Conservation (phyloP, 1,139 yeast genomes). For the Barnettozyma hawaiiensis region DNA sequence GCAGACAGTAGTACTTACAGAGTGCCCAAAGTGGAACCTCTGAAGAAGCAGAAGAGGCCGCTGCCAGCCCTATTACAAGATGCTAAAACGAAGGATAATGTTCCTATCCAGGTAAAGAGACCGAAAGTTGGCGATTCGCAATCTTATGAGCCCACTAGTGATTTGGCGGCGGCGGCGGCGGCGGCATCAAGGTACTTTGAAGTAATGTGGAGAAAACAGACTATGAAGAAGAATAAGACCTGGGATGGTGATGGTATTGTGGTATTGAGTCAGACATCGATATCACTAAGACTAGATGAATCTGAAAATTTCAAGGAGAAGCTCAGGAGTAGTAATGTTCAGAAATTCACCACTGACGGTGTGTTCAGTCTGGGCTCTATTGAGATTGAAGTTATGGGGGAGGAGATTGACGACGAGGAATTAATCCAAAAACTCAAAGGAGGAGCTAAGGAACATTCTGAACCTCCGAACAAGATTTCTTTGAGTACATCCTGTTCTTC, state of each 20-base stretch:
- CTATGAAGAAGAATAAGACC: constrained; percentile 76
- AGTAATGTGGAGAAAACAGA: constrained; percentile 46
- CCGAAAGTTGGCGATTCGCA: not conserved
- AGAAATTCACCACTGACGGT: constrained; percentile 34
- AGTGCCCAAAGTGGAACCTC: not conserved
- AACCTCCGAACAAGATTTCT: not conserved
- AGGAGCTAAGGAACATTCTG: constrained; percentile 3
- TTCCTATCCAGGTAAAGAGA: not conserved
- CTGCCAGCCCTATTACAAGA: constrained; percentile 2
- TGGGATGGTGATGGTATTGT: constrained; percentile 93
- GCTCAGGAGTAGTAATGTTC: constrained; percentile 16
- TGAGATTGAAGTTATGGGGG: constrained; percentile 52
- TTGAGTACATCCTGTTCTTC: not conserved
- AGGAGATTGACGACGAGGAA: constrained; percentile 29
- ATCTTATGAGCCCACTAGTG: too few relatives aligned
- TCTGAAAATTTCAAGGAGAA: constrained; percentile 28
- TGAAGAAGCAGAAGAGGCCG: too few relatives aligned
- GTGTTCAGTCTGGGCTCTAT: constrained; percentile 43
- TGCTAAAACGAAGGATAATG: constrained; percentile 1
- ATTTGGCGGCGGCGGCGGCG: too few relatives aligned
- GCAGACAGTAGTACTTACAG: not conserved
- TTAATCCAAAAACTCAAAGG: constrained; percentile 18
- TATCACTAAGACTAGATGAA: constrained; percentile 28
- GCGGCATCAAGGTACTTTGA: constrained; percentile 17
- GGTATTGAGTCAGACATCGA: constrained; percentile 20